Conservation (phyloP, 306 rosid genomes). For the Malus orientalis region DNA sequence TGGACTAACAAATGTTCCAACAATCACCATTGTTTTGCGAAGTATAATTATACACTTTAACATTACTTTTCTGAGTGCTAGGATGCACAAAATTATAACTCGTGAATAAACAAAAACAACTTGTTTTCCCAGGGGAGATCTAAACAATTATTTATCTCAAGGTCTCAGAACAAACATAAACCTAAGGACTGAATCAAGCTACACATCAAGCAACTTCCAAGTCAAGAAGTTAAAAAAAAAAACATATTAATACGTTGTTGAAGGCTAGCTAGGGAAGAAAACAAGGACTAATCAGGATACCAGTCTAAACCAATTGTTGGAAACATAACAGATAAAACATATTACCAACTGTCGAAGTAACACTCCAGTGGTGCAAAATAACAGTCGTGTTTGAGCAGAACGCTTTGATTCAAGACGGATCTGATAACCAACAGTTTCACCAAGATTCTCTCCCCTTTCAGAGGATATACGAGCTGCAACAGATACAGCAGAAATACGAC, state of each 20-base stretch:
- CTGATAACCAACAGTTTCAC: constrained; percentile 91
- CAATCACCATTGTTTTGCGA: background rate
- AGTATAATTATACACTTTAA: background rate
- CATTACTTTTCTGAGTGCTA: background rate
- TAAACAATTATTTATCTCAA: background rate
- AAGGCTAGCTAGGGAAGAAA: constrained; percentile 3
- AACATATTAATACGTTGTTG: background rate
- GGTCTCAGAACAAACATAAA: background rate
- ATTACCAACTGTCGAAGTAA: constrained; percentile 85
- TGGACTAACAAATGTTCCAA: background rate
- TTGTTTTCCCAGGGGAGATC: background rate
- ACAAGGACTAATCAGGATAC: background rate
- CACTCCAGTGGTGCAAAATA: constrained; percentile 97
- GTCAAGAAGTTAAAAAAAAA: background rate
- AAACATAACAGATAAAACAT: constrained; percentile 8
- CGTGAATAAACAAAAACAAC: background rate
- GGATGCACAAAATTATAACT: background rate
- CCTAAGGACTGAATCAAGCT: background rate
- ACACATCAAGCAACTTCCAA: background rate
- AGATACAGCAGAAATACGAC: constrained; percentile 95
- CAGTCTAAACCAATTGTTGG: background rate
- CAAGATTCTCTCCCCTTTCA: constrained; percentile 88
- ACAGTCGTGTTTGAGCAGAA: constrained; percentile 65
- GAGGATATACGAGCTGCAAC: constrained; percentile 88
- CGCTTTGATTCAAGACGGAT: constrained; percentile 88